Conservation (phyloP, 345 rosid genomes). For the Lepidium aucheri region DNA sequence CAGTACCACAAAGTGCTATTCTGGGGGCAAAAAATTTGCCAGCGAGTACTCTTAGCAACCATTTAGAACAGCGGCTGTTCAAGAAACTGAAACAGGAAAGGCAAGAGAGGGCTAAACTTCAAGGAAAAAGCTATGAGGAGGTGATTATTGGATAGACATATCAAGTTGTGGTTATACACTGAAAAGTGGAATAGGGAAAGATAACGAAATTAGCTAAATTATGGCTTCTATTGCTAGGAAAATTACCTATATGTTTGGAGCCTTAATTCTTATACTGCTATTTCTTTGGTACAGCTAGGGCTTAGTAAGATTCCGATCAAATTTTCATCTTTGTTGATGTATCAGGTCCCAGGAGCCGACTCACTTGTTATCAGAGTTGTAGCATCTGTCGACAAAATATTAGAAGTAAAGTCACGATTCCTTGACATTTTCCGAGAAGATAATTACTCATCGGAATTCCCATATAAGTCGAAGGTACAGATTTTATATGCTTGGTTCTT, state of each 20-base stretch:
- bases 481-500: slow-evolving; percentile 6
- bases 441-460: slow-evolving; percentile 86
- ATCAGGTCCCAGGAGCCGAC: slow-evolving; percentile 92
- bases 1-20: slow-evolving; percentile 85
- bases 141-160: slow-evolving; percentile 32
- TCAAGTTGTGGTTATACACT: not conserved
- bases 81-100: slow-evolving; percentile 74
- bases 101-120: slow-evolving; percentile 75
- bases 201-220: slow-evolving; percentile 5
- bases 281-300: not conserved
- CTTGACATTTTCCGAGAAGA: slow-evolving; percentile 94
- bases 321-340: slow-evolving; percentile 16
- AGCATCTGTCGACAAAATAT: slow-evolving; percentile 93
- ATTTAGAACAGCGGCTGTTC: slow-evolving; percentile 80
- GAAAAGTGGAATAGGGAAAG: not conserved
- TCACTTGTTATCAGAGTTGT: slow-evolving; percentile 92
- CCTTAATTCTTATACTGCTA: not conserved
- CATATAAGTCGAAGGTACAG: slow-evolving; percentile 92
- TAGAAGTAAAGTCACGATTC: slow-evolving; percentile 93
- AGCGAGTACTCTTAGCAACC: slow-evolving; percentile 85
- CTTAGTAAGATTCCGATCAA: not conserved
- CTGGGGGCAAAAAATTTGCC: slow-evolving; percentile 96
- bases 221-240: not conserved
- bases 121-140: slow-evolving; percentile 85
- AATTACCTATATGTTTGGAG: not conserved